These are phyloP conservation scores for Halenospora varia DNA, from an alignment of 495 filamentous ascomycete species.

Conservation along the genomic window DNA sequence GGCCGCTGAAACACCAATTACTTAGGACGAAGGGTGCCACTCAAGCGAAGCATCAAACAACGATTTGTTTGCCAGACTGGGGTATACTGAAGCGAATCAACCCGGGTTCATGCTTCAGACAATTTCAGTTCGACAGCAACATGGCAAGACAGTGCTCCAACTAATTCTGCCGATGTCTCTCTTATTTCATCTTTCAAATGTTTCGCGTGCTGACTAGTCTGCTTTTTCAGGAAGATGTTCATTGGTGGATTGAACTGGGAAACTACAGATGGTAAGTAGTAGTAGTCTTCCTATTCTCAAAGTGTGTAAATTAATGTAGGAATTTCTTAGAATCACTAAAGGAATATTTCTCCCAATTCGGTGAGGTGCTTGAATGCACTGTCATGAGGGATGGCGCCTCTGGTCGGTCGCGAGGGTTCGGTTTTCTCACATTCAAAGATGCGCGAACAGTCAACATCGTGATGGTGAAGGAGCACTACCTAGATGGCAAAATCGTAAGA, in stretches of 20 bases:
- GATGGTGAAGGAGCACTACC: conserved; percentile 98
- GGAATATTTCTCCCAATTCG: conserved; percentile 97
- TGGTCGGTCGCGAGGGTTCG: conserved; percentile 91
- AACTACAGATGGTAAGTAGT: conserved; percentile 87
- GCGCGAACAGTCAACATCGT: conserved; percentile 97
- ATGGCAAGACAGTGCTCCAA: no score
- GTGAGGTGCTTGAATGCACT: conserved; percentile 94
- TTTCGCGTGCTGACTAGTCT: conserved; percentile 4
- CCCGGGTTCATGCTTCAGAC: neutral
- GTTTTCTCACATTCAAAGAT: conserved; percentile 96
- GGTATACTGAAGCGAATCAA: neutral
- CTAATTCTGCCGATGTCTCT: neutral
- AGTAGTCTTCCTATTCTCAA: neutral
- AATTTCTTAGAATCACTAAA: conserved; percentile 77
- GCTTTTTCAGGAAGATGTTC: conserved; percentile 84
- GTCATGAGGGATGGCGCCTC: conserved; percentile 96
- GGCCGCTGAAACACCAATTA: neutral
- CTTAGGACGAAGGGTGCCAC: neutral
- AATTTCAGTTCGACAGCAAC: no score
- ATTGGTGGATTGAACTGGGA: conserved; percentile 99
- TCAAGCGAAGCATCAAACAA: neutral
- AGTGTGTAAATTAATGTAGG: conserved; percentile 16
- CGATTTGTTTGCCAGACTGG: neutral
- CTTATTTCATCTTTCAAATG: neutral
- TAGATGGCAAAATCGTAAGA: conserved; percentile 97